Conservation (phyloP, 768 basidiomycete genomes). For the Tulasnella sp. region DNA sequence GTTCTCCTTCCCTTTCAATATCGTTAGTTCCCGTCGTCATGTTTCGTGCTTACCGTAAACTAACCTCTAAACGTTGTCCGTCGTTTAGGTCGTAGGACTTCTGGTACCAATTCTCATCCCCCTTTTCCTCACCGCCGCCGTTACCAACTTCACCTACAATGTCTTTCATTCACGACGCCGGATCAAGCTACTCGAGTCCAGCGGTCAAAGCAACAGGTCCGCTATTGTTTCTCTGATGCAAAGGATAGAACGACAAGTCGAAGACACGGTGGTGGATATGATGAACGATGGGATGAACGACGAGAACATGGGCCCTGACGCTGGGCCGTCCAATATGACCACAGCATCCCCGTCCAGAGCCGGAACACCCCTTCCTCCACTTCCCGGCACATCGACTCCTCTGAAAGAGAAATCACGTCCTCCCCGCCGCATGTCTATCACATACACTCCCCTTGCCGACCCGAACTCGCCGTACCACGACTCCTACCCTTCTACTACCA, state of each 20-base stretch:
- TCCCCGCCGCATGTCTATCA: slow-evolving; percentile 5
- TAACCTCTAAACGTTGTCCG: neutral
- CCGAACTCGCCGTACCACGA: slow-evolving; percentile 22
- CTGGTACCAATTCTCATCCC: slow-evolving; percentile 71
- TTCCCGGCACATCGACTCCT: slow-evolving; percentile 32
- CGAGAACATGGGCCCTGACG: slow-evolving; percentile 32
- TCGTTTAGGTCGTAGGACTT: slow-evolving; percentile 54
- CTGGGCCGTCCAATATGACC: slow-evolving; percentile 37
- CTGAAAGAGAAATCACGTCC: slow-evolving; percentile 19
- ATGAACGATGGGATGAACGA: slow-evolving; percentile 48
- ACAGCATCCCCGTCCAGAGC: neutral
- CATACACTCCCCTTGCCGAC: slow-evolving; percentile 17
- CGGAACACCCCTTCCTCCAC: neutral
- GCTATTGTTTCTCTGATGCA: slow-evolving; percentile 24
- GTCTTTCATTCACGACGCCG: slow-evolving; percentile 58
- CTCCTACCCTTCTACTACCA: neutral
- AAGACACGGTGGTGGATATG: slow-evolving; percentile 63
- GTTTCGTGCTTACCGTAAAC: neutral
- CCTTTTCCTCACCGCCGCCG: slow-evolving; percentile 53
- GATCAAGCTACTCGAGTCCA: slow-evolving; percentile 65
- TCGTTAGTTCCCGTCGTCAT: slow-evolving; percentile 52
- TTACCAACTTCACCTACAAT: slow-evolving; percentile 38
- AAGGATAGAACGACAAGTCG: slow-evolving; percentile 46
- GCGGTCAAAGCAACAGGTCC: slow-evolving; percentile 40
- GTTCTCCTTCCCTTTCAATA: slow-evolving; percentile 67